These are phyloP conservation scores for Cyclotella choctawhatcheeana DNA, from an alignment of 108 stramenopile species.

Conservation along the genomic window DNA sequence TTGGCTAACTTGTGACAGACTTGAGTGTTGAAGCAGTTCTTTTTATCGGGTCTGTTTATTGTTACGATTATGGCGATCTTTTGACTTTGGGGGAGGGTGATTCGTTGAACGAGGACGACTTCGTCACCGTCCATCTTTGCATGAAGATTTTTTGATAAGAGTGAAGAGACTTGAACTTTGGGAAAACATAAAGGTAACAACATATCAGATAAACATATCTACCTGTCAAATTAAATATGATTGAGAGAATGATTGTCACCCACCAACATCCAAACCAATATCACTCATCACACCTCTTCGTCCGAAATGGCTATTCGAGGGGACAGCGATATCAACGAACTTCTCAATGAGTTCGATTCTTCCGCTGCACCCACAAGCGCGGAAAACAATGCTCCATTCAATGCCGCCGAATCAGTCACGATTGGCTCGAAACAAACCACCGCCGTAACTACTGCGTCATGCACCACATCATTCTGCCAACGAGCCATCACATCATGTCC, in stretches of 20 bases:
- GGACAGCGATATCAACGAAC: slow-evolving; percentile 8
- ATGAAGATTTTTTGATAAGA: neutral
- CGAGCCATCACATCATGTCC: slow-evolving; percentile 60
- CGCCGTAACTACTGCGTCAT: neutral
- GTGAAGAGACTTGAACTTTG: no score
- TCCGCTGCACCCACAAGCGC: neutral
- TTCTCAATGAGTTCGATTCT: neutral
- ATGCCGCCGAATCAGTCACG: neutral
- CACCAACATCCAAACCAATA: no score
- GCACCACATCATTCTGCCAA: neutral
- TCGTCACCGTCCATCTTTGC: neutral
- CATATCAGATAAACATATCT: no score
- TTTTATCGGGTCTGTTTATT: slow-evolving; percentile 53
- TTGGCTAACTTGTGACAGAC: slow-evolving; percentile 38
- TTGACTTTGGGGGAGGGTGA: slow-evolving; percentile 21
- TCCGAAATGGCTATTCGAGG: slow-evolving; percentile 25
- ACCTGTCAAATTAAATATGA: no score
- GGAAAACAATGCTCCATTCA: neutral
- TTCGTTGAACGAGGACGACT: slow-evolving; percentile 8
- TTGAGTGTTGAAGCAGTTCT: slow-evolving; percentile 60
- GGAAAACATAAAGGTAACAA: no score
- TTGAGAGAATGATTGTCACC: no score
- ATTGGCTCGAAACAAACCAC: no score
- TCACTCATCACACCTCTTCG: no score
- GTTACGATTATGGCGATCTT: slow-evolving; percentile 43